Conservation (phyloP, 164 flowering plant species). For the Houttuynia cordata region DNA sequence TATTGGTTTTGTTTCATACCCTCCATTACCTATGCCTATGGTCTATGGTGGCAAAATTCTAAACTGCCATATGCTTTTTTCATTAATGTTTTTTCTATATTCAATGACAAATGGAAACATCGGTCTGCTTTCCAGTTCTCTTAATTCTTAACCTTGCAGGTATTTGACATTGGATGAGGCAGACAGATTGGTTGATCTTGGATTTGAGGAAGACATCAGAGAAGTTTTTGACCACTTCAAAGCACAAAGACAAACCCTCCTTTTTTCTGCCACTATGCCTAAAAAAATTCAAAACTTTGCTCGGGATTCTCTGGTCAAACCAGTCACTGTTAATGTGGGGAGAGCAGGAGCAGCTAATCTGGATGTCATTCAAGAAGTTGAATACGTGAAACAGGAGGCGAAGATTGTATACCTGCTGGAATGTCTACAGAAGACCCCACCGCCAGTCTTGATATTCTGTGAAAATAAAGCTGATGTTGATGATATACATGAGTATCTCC, state of each 20-base stretch:
- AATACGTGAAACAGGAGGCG: constrained; percentile 95
- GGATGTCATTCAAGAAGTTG: constrained; percentile 94
- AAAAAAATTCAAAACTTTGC: constrained; percentile 93
- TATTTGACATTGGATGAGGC: too few relatives aligned
- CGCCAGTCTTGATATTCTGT: constrained; percentile 85
- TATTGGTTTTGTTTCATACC: too few relatives aligned
- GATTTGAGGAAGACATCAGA: constrained; percentile 91
- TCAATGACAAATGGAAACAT: too few relatives aligned
- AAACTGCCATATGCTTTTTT: background rate
- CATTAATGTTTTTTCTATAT: background rate
- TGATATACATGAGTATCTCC: too few relatives aligned
- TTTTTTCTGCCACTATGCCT: constrained; percentile 97
- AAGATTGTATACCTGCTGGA: constrained; percentile 88
- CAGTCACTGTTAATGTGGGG: constrained; percentile 85
- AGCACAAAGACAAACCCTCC: constrained; percentile 84
- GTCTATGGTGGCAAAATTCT: too few relatives aligned
- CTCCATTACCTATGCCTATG: too few relatives aligned
- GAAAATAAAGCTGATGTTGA: too few relatives aligned
- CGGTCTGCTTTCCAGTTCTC: constrained; percentile 33
- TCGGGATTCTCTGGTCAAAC: constrained; percentile 73
- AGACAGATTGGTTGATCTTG: constrained; percentile 84
- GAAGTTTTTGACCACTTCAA: constrained; percentile 94
- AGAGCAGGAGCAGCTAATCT: constrained; percentile 96
- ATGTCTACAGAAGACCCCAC: constrained; percentile 86
- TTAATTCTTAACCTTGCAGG: constrained; percentile 81